Evolutionary conservation across 352 stramenopile species (phyloP), one percentile per base, ranked within the genome.

Genomic region (Pythium biforme): DNA sequence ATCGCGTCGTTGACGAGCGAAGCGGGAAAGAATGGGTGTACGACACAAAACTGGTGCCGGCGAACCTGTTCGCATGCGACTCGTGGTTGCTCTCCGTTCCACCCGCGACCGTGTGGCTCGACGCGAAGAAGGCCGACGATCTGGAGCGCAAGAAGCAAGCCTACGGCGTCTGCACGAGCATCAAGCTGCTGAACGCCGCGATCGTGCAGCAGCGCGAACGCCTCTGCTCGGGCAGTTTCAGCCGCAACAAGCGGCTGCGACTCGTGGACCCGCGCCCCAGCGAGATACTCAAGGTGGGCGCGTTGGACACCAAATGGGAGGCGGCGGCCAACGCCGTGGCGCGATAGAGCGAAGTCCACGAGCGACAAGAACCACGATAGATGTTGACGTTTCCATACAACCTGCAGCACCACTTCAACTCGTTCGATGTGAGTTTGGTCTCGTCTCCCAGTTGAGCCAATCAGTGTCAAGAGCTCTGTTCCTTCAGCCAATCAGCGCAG

Each of bases 91-190:
- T 94, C 46, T 73, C 81, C 1, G 31, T 75, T 20, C 83, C 85
- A 12, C 82, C 82, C 0, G 56, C 72, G 22, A 79, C 74, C 7
- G 56, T 92, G 10, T 94, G 85, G 85, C 78, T 76, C 14, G 55
- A 82, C 23, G 80, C 80, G 15, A 86, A 89, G 66, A 56, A 69
- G 29, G 69, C 65, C 7, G 60, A 69, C 19, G 73, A 92, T 53
- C 54, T 66, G 25, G 66, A 81, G 54, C 54, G 57, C 14, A 80
- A 92, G 72, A 59, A 81, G 47, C 70, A 90, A 46, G 83, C 72
- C 17, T 94, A 90, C 39, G 83, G 81, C 15, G 50, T 94, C n/a
- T 94, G 83, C 63, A 94, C 85, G 34, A 82, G 69, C 54, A 72
- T 94, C 54, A 91, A 90, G 60, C 51, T 86, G 26, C 70, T 89